A percentile compares a stretch with the other conserved stretches of the same genome.
These are phyloP conservation scores for Monilinia vaccinii-corymbosi DNA, from an alignment of 2,329 filamentous ascomycete species.

Conservation along the genomic window DNA sequence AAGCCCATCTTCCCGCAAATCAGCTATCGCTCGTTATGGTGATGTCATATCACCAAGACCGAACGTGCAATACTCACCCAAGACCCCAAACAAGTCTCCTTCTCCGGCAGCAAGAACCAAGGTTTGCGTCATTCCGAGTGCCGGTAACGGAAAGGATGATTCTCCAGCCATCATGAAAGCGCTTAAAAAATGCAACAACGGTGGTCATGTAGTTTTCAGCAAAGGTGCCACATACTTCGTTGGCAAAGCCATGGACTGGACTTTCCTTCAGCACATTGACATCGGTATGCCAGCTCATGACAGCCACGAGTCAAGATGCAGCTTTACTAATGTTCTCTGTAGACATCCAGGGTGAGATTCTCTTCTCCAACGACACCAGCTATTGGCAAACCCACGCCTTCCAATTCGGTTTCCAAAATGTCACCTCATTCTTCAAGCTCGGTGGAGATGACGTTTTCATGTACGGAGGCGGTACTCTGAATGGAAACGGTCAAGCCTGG, in stretches of 20 bases:
- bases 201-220: constrained; percentile 48
- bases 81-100: constrained; percentile 16
- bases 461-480: constrained; percentile 53
- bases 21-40: constrained; percentile 13
- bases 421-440: constrained; percentile 57
- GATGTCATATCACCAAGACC: constrained; percentile 19
- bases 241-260: constrained; percentile 55
- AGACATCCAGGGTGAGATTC: constrained; percentile 50
- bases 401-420: constrained; percentile 56
- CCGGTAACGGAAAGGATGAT: constrained; percentile 27
- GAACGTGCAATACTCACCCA: constrained; percentile 18
- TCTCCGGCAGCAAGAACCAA: constrained; percentile 17
- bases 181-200: constrained; percentile 49
- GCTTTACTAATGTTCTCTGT: background rate
- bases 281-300: constrained; percentile 35
- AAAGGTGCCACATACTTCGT: constrained; percentile 49
- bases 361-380: constrained; percentile 56
- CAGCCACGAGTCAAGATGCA: background rate
- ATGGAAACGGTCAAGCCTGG: constrained; percentile 57
- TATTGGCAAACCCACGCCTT: constrained; percentile 61
- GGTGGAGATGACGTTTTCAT: constrained; percentile 59
- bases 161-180: constrained; percentile 42
- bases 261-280: constrained; percentile 54
- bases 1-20: constrained; percentile 16
- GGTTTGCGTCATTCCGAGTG: constrained; percentile 25